Conservation (phyloP, 208 protist species). For the Trypanosoma platydactyli region DNA sequence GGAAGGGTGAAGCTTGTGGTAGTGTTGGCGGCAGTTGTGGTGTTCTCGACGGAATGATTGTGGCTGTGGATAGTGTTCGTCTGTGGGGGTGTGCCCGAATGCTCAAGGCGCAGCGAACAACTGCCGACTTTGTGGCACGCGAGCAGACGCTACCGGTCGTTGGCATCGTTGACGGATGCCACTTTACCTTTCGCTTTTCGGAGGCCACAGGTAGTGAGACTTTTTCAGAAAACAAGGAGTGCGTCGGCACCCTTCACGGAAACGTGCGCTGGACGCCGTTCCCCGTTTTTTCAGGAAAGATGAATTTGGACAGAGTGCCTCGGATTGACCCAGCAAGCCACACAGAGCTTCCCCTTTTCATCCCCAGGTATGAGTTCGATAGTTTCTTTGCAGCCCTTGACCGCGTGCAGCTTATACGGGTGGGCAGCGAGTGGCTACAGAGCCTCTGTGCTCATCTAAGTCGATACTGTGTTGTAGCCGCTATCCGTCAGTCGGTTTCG, state of each 20-base stretch:
- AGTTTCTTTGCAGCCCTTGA: slow-evolving; percentile 32
- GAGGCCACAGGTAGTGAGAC: slow-evolving; percentile 36
- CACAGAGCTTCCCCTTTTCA: slow-evolving; percentile 22
- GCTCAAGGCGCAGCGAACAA: slow-evolving; percentile 30
- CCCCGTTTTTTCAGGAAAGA: slow-evolving; percentile 25
- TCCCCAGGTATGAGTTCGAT: slow-evolving; percentile 40
- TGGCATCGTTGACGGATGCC: slow-evolving; percentile 19
- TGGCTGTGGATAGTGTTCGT: slow-evolving; percentile 43
- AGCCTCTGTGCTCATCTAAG: slow-evolving; percentile 32
- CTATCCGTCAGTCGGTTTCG: slow-evolving; percentile 29
- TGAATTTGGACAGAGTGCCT: slow-evolving; percentile 32
- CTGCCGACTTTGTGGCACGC: slow-evolving; percentile 44
- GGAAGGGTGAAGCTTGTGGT: neutral
- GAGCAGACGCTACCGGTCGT: slow-evolving; percentile 39
- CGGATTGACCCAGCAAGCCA: slow-evolving; percentile 14
- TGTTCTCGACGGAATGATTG: slow-evolving; percentile 20
- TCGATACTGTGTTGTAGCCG: slow-evolving; percentile 33
- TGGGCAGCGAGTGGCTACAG: slow-evolving; percentile 26
- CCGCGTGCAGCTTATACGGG: slow-evolving; percentile 15
- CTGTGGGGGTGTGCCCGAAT: slow-evolving; percentile 37
- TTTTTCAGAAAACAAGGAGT: slow-evolving; percentile 32
- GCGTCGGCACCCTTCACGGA: slow-evolving; percentile 36
- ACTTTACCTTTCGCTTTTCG: slow-evolving; percentile 39
- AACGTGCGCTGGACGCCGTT: slow-evolving; percentile 39
- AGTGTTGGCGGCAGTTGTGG: neutral